Base-by-base conservation (phyloP, 2,329 filamentous ascomycete species). In the Aspergillus fumigatiaffinis region DNA sequence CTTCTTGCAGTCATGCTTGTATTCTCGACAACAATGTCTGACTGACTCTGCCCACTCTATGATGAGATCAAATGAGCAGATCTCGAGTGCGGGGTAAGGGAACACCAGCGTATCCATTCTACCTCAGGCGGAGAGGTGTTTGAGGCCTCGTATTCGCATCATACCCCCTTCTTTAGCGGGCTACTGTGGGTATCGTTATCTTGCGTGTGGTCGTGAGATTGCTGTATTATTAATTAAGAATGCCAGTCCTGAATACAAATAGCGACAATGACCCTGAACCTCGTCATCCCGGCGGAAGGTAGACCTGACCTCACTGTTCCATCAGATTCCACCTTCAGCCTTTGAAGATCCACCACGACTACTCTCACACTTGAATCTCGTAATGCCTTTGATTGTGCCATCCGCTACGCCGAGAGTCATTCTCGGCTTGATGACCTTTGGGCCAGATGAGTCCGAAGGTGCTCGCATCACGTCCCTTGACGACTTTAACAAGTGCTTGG, bases 351-450 rank as follows among this genome's bases (percentile, higher is more conserved):
- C 20, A 41, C 35, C 52, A 50, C 26, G 52, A 53, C 60, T 41
- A 57, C 26, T 10, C 23, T 17, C 49, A 35, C 26, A 46, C 10
- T 38, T 17, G 6, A 51, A n/a, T 12, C 3, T 49, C 46, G 58
- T 51, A 20, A 76, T 76, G 74, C 72, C 72, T 64, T 66, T 76
- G 29, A 57, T 76, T 49, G 69, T 65, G 35, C 73, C 74, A 57
- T 73, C 68, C 46, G 61, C 63, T 25, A 88, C 85, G 64, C 82
- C 87, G 62, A 84, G 89, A 61, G 80, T 91, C 67, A 91, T 96
- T 79, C 85, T 96, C 42, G 91, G 91, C 63, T 82, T 92, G 54
- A 94, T 95, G 91, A 92, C 88, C 69, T 92, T 91, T 77, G 89
- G 88, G 29, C 85, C 89, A 2, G 83, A 84, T 56, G 80, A 81